Percentiles rank a stretch among this genome's conserved stretches.
Conservation (phyloP, 768 basidiomycete species). For the Suillus bovinus region DNA sequence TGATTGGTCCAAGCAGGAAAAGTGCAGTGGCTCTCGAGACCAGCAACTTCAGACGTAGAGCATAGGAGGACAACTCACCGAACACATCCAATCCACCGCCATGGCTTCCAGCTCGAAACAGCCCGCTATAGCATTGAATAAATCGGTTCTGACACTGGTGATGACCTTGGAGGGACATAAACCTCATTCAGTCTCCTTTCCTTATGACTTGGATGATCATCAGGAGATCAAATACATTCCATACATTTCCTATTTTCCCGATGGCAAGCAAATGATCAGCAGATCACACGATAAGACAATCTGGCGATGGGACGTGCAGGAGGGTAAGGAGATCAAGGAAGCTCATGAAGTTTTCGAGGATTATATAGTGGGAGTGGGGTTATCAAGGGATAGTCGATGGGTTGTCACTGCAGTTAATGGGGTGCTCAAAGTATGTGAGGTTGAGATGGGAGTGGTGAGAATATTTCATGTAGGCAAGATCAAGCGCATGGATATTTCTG, state of each 20-base stretch:
- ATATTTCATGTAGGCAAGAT: not conserved
- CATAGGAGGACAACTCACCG: too few species aligned
- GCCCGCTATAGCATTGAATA: not conserved
- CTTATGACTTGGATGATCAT: too few species aligned
- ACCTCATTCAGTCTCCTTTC: too few species aligned
- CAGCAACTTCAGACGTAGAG: too few species aligned
- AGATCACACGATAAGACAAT: fast-evolving
- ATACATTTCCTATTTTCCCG: not conserved
- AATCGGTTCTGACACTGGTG: not conserved
- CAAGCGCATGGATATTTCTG: not conserved
- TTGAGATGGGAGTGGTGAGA: not conserved
- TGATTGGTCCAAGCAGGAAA: not conserved
- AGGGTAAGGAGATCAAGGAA: not conserved
- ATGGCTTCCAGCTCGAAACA: not conserved
- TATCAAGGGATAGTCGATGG: not conserved
- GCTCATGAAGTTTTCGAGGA: not conserved
- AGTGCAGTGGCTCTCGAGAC: not conserved
- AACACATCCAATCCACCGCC: not conserved
- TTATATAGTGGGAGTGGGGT: fast-evolving
- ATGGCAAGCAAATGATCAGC: not conserved
- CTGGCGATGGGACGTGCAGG: not conserved
- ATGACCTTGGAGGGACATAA: not conserved
- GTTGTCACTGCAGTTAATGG: not conserved
- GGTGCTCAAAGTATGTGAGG: not conserved
- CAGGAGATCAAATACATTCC: not conserved